phyloP scores from a whole-genome alignment of 1,284 basidiomycete species.

The Fomitopsis betulina region DNA sequence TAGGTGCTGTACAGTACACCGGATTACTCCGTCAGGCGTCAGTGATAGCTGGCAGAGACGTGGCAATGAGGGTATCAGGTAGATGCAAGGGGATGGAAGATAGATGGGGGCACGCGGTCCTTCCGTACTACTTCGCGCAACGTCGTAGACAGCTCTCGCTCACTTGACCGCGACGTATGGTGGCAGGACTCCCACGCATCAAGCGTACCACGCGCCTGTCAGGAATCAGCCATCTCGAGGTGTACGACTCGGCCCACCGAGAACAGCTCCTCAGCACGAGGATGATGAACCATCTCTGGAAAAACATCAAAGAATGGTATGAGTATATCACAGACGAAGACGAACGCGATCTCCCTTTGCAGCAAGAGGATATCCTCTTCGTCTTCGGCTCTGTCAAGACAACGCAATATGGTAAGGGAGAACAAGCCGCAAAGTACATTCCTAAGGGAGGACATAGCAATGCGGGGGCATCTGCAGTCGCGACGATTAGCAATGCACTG shows the following conservation, averaged over 20 bases:
- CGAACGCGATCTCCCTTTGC: constrained; percentile 11
- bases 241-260: constrained; percentile 12
- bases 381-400: constrained; percentile 20
- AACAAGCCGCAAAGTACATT: constrained; percentile 7
- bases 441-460: constrained; percentile 8
- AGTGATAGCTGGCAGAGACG: too few relatives aligned
- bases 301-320: constrained; percentile 16
- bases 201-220: too few relatives aligned
- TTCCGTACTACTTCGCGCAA: too few relatives aligned
- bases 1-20: too few relatives aligned
- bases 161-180: too few relatives aligned
- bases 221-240: too few relatives aligned
- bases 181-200: too few relatives aligned
- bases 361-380: constrained; percentile 18
- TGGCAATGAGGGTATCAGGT: too few relatives aligned
- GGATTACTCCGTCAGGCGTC: too few relatives aligned
- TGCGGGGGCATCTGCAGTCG: constrained; percentile 9
- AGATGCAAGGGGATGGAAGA: too few relatives aligned
- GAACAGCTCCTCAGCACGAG: constrained; percentile 6
- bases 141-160: too few relatives aligned
- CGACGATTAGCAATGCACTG: neutral
- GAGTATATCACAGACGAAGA: constrained; percentile 7
- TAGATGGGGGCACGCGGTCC: too few relatives aligned
- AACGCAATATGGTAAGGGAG: constrained; percentile 12
- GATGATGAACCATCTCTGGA: constrained; percentile 16